Conservation (phyloP, 495 filamentous ascomycete genomes). For the Xeromyces bisporus region DNA sequence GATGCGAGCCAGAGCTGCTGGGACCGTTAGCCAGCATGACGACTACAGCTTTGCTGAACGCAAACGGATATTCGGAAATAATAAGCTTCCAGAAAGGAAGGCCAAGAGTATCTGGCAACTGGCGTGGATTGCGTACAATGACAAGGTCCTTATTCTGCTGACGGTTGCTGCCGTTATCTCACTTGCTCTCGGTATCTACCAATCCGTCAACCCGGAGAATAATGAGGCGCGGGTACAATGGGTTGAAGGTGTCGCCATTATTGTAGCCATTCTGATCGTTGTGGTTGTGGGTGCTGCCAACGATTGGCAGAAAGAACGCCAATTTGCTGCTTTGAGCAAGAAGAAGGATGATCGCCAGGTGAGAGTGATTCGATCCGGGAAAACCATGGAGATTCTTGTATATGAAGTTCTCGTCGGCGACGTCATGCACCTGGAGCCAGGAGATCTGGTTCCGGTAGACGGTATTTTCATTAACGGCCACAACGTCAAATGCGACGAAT, state of each 20-base stretch:
- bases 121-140: conserved; percentile 71
- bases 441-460: conserved; percentile 72
- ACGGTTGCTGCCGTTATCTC: conserved; percentile 67
- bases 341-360: conserved; percentile 56
- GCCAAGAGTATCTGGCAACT: conserved; percentile 53
- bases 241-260: conserved; percentile 61
- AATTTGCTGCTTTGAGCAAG: conserved; percentile 52
- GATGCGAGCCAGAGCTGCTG: conserved; percentile 13
- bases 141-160: conserved; percentile 67
- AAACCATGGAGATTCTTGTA: conserved; percentile 58
- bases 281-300: conserved; percentile 51
- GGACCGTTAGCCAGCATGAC: conserved; percentile 8
- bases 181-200: conserved; percentile 62
- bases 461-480: conserved; percentile 60
- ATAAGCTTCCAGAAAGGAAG: conserved; percentile 54
- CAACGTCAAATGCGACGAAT: conserved; percentile 67
- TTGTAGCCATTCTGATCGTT: conserved; percentile 52
- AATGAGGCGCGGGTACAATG: conserved; percentile 50
- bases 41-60: conserved; percentile 41
- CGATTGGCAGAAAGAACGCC: conserved; percentile 58
- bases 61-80: conserved; percentile 50
- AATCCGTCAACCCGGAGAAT: conserved; percentile 31
- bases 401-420: conserved; percentile 74
- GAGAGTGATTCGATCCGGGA: conserved; percentile 63
- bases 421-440: conserved; percentile 69